Evolutionary conservation across 345 rosid genomes (phyloP), one percentile per base, ranked within the genome.

Genomic region (Eucalyptus guilfoylei): DNA sequence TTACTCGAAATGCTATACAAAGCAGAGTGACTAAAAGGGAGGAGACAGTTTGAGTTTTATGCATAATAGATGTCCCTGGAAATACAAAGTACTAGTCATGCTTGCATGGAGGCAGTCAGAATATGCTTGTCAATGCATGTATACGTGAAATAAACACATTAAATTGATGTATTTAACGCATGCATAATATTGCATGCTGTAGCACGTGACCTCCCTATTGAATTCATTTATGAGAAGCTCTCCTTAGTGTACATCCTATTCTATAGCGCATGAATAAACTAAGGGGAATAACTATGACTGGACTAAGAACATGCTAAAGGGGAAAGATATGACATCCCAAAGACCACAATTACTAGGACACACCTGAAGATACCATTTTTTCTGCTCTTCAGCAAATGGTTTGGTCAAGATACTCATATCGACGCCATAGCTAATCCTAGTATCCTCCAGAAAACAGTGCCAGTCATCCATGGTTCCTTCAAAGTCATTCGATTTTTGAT

Each of bases 391-490:
- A 54, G 94, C 88, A 90, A 94, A 97, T 91, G 98, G 94, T 91
- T 88, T 93, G 7, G 97, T 94, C 87, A 98, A 91, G 90, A 92
- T 93, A 88, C 92, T 91, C 98, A 97, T 96, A 91, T 98, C 96
- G 85, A 98, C 99, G 47, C 99, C 99, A 91, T 97, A 98, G 88
- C 88, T 86, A 88, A 52, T 89, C 90, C 92, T 94, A 14, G 95
- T 98, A 85, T 98, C 97, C 69, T 95, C 92, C 67, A 93, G 34
- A 92, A 98, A 98, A 89, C 88, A 85, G 91, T 91, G 42, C 99
- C 99, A 98, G 89, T 98, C 98, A n/a, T 94, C 95, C 98, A 98
- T 97, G 86, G 96, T 88, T 91, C 90, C 98, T 87, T 95, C 97
- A 49, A 89, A 95, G 86, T 97, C 98, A 47, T 86, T 92, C 92